Conservation (phyloP, 805 yeast genomes). For the Nakazawaea ernobii region DNA sequence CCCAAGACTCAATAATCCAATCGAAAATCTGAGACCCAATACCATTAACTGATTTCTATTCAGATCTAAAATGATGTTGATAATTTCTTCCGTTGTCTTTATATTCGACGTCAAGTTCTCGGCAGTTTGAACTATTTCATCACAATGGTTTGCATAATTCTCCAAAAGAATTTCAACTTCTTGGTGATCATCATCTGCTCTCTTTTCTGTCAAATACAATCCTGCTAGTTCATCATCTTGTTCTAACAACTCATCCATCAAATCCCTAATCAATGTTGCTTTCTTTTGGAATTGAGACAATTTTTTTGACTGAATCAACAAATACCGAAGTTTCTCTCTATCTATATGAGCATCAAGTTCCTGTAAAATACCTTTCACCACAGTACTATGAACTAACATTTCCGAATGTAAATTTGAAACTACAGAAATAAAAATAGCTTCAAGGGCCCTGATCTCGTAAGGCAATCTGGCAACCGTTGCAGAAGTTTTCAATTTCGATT, state of each 20-base stretch:
- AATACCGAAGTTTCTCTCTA: conserved; percentile 66
- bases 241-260: conserved; percentile 78
- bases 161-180: conserved; percentile 90
- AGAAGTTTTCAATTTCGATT: conserved; percentile 29
- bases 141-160: conserved; percentile 84
- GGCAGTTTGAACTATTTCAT: conserved; percentile 89
- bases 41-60: conserved; percentile 92
- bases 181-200: conserved; percentile 59
- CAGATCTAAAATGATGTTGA: conserved; percentile 86
- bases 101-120: conserved; percentile 78
- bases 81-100: conserved; percentile 89
- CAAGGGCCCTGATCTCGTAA: conserved; percentile 88
- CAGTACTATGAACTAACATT: conserved; percentile 76
- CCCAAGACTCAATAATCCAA: conserved; percentile 79
- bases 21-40: conserved; percentile 75
- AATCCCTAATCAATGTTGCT: conserved; percentile 73
- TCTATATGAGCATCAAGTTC: conserved; percentile 84
- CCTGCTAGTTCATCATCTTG: conserved; percentile 84
- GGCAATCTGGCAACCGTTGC: conserved; percentile 43
- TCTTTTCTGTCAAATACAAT: conserved; percentile 66
- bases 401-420: conserved; percentile 77
- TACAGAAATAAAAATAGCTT: conserved; percentile 77
- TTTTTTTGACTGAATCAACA: conserved; percentile 80
- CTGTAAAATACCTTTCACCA: conserved; percentile 63
- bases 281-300: conserved; percentile 80